These are phyloP conservation scores for Hemileia vastatrix DNA, from an alignment of 1,284 basidiomycete species.

Conservation along the genomic window DNA sequence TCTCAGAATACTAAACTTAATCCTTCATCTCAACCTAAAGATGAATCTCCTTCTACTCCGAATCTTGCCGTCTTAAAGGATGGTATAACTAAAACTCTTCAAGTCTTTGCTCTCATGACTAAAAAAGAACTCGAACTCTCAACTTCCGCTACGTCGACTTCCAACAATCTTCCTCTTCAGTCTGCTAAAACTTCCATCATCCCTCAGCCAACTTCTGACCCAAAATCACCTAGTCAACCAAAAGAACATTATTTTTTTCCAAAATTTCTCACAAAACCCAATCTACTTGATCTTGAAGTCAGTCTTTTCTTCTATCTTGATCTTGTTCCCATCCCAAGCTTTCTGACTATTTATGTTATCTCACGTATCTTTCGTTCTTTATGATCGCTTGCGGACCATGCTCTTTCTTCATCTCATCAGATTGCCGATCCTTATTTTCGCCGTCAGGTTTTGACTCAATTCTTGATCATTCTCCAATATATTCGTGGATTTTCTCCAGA, in stretches of 20 bases:
- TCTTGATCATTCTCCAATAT: conserved; percentile 70
- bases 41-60: conserved; percentile 7
- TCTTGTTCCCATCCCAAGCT: no score
- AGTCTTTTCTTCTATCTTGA: conserved; percentile 25
- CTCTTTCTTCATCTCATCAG: conserved; percentile 48
- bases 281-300: conserved; percentile 75
- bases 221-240: conserved; percentile 50
- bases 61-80: conserved; percentile 55
- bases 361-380: background rate
- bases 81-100: conserved; percentile 59
- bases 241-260: conserved; percentile 74
- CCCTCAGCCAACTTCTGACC: conserved; percentile 44
- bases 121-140: conserved; percentile 54
- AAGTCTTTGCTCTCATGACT: conserved; percentile 68
- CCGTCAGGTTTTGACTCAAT: conserved; percentile 78
- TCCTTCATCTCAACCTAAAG: conserved; percentile 43
- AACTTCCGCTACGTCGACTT: conserved; percentile 60
- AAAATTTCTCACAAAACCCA: conserved; percentile 75
- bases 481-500: conserved; percentile 64
- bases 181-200: conserved; percentile 39
- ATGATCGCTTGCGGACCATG: no score
- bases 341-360: background rate
- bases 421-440: conserved; percentile 79
- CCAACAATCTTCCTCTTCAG: conserved; percentile 45
- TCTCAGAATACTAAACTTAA: no score